Conservation (phyloP, 257 asterid genomes). For the Echites panduratus region DNA sequence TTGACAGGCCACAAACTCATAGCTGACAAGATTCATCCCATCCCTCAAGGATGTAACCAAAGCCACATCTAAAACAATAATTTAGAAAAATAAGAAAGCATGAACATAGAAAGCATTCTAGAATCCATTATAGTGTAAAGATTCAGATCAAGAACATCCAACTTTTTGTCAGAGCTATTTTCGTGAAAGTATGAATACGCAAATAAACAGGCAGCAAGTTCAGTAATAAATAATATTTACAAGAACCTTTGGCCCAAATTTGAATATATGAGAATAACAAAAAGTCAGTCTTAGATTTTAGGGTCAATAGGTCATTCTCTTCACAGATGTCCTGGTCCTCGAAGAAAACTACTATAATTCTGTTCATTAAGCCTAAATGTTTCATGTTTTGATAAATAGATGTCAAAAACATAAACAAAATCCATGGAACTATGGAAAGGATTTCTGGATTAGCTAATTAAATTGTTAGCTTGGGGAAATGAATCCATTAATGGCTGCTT, state of each 20-base stretch:
- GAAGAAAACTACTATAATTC: neutral
- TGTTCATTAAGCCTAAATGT: neutral
- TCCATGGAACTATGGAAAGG: neutral
- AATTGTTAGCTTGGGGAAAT: neutral
- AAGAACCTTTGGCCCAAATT: neutral
- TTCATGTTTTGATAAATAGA: neutral
- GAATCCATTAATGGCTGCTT: neutral
- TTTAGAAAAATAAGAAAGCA: constrained; percentile 8
- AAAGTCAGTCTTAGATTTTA: neutral
- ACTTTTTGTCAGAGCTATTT: neutral
- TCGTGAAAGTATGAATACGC: neutral
- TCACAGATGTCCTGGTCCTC: too few relatives aligned
- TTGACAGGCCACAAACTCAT: constrained; percentile 95
- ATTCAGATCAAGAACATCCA: neutral
- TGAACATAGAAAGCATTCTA: neutral
- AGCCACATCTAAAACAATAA: constrained; percentile 55
- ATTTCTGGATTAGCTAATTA: neutral
- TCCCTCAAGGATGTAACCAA: constrained; percentile 88
- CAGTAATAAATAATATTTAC: neutral
- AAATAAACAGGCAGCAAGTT: neutral
- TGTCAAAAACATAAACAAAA: neutral
- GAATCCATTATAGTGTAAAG: neutral
- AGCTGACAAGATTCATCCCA: constrained; percentile 97
- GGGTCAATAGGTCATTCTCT: neutral
- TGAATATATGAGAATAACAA: neutral